phyloP scores from a whole-genome alignment of 257 asterid species.

The Capsicum pubescens region DNA sequence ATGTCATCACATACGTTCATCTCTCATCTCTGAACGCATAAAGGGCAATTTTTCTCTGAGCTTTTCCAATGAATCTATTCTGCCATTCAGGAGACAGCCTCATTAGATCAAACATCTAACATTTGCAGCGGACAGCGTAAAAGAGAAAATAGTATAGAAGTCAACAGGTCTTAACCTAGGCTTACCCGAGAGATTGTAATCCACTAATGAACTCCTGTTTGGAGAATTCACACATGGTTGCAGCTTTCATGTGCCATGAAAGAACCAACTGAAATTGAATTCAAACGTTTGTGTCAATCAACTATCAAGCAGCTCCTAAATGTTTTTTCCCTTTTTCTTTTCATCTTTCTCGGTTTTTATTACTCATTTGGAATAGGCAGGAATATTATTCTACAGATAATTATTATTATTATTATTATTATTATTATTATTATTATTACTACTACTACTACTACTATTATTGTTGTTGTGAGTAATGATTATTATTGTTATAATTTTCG shows the following conservation, averaged over 20 bases:
- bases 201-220: slow-evolving; percentile 91
- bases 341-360: not conserved
- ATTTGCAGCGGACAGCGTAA: not conserved
- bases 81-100: slow-evolving; percentile 47
- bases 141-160: slow-evolving; percentile 17
- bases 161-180: slow-evolving; percentile 26
- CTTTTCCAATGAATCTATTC: slow-evolving; percentile 93
- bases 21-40: slow-evolving; percentile 96
- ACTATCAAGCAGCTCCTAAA: not conserved
- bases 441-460: not conserved
- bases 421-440: not conserved
- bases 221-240: slow-evolving; percentile 97
- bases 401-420: not conserved
- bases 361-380: not conserved
- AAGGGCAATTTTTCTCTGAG: slow-evolving; percentile 84
- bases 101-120: slow-evolving; percentile 27
- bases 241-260: slow-evolving; percentile 94
- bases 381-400: not conserved
- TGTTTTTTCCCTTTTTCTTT: not conserved
- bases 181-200: slow-evolving; percentile 92
- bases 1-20: slow-evolving; percentile 78
- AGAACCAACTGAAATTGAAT: slow-evolving; percentile 52
- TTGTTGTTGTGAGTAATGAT: not conserved
- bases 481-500: not conserved
- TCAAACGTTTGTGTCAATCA: slow-evolving; percentile 18